Base-by-base conservation (phyloP, 495 filamentous ascomycete species). In the Tuber microsphaerosporum region DNA sequence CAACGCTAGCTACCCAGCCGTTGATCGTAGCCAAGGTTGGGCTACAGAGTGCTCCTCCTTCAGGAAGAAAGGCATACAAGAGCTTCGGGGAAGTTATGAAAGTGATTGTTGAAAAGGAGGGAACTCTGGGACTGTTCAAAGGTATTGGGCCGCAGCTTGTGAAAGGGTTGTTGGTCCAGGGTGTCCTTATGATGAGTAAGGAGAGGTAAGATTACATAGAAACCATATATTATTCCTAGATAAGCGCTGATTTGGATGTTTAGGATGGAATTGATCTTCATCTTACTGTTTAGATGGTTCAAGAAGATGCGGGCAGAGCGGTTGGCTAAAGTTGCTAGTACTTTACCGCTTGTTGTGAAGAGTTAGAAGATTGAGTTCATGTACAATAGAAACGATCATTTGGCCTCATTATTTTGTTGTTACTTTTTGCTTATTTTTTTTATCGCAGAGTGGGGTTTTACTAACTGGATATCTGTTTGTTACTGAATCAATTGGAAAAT, bases 131-230 rank as follows among this genome's bases (percentile, higher is more conserved):
- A 31, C 88, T 98, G 20, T 98, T 97, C 87, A 99, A 98, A 86
- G 95, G 95, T 37, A 97, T 99, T 82, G 94, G 90, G 0, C 95
- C 95, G 0, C 95, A 99, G 83, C 90, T 99, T 71, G 81, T 92
- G 70, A 99, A 99, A 84, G 95, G 96, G 26, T 85, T 99, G 69
- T 80, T 98, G 69, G 95, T 99, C 8, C 95, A 99, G 82, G 95
- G 95, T 73, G 86, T 98, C 71, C 86, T 99, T 39, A 99, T 99
- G 95, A 99, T 98, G 95, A 97, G 93, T 6, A 99, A 99, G 86
- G 96, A 99, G 85, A 89, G 93, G 93, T 96, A 88, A 65, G 26
- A 17, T 17, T 34, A 19, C 76, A 89, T 84, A 72, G 22, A 26
- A 45, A 43, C 73, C 70, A 34, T n/a, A 44, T 20, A 0, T 68